Percentiles rank a stretch among this genome's conserved stretches.
Conservation (phyloP, 768 basidiomycete species). For the Suillus discolor region DNA sequence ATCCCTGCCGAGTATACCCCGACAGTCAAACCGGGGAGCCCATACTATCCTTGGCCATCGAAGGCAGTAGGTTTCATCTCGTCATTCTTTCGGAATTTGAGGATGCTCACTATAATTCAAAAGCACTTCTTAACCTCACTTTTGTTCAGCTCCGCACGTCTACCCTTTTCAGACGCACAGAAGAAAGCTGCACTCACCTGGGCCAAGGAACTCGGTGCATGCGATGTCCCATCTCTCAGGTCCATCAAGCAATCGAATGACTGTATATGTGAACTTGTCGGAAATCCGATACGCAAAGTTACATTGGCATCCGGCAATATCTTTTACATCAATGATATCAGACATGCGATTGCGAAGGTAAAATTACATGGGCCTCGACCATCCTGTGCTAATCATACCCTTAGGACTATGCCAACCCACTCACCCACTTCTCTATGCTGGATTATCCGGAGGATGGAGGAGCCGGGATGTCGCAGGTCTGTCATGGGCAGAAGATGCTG, state of each 20-base stretch:
- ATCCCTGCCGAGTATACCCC: no score
- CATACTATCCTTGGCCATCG: conserved; percentile 11
- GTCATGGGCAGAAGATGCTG: no score
- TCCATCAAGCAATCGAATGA: conserved; percentile 13
- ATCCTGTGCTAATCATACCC: background rate
- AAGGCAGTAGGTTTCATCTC: conserved; percentile 4
- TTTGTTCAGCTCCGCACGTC: conserved; percentile 28
- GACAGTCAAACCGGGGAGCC: conserved; percentile 6
- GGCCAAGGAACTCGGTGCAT: conserved; percentile 27
- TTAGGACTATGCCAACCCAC: conserved; percentile 6
- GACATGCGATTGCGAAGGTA: conserved; percentile 28
- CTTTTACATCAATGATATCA: conserved; percentile 22
- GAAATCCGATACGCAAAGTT: conserved; percentile 24
- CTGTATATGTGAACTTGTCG: conserved; percentile 11
- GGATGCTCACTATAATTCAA: background rate
- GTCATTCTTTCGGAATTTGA: no score
- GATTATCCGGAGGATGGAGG: conserved; percentile 15
- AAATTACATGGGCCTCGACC: background rate
- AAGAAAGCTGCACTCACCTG: conserved; percentile 28
- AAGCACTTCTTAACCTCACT: conserved; percentile 23
- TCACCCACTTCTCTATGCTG: conserved; percentile 9
- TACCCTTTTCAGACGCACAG: conserved; percentile 31
- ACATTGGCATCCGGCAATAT: conserved; percentile 23
- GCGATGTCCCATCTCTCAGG: conserved; percentile 22
- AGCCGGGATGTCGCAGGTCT: no score